These are phyloP conservation scores for Dactylonectria macrodidyma DNA, from an alignment of 2,329 filamentous ascomycete species.

Conservation along the genomic window DNA sequence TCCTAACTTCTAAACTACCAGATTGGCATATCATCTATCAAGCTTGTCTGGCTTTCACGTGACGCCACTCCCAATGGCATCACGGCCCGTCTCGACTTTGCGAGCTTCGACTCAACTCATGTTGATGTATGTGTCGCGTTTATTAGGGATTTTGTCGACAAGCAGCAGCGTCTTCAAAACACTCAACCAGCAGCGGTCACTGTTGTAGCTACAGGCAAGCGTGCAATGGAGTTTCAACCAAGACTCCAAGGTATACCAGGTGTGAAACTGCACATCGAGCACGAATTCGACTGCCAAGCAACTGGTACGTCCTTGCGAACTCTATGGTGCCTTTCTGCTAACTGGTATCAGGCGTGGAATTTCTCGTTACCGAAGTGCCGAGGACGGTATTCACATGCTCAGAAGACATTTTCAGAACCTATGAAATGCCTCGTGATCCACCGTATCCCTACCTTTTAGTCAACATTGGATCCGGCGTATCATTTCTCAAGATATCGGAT, in stretches of 20 bases:
- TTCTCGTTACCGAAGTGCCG: neutral
- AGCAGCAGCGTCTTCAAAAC: neutral
- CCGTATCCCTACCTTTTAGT: conserved; percentile 94
- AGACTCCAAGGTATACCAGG: neutral
- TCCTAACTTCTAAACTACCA: neutral
- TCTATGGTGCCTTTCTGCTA: neutral
- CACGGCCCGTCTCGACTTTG: neutral
- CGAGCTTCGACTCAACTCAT: neutral
- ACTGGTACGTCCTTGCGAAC: neutral
- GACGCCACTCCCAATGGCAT: neutral
- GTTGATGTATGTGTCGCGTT: neutral
- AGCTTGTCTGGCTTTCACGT: neutral
- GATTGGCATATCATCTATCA: neutral
- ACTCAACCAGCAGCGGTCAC: neutral
- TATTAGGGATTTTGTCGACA: neutral
- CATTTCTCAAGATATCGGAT: conserved; percentile 96
- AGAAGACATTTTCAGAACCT: neutral
- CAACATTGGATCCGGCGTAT: conserved; percentile 97
- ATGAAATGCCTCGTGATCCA: neutral
- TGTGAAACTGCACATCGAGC: neutral
- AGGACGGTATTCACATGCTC: neutral
- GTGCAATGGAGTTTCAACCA: neutral
- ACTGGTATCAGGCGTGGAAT: neutral
- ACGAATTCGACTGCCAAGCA: neutral
- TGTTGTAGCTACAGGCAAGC: neutral